A percentile compares a stretch with the other conserved stretches of the same genome.
phyloP scores from a whole-genome alignment of 495 filamentous ascomycete species.

The Xylaria longipes region DNA sequence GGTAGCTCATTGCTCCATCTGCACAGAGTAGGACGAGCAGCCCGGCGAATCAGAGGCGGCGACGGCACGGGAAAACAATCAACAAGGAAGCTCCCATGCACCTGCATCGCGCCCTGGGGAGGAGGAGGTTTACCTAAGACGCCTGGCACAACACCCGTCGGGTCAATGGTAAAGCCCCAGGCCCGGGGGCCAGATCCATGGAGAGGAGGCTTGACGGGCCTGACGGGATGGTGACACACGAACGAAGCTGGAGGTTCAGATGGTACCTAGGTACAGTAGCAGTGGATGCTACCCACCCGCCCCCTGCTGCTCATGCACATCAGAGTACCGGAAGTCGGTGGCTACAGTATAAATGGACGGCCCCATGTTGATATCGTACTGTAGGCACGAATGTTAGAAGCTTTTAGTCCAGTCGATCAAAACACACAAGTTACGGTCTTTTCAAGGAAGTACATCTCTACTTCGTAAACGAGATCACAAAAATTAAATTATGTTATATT shows the following conservation, averaged over 20 bases:
- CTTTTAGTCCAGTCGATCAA: too few relatives aligned
- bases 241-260: slow-evolving; percentile 7
- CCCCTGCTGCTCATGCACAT: neutral
- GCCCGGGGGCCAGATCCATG: slow-evolving; percentile 14
- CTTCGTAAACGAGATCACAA: too few relatives aligned
- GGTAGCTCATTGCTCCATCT: slow-evolving; percentile 28
- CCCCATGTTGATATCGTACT: neutral
- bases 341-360: neutral
- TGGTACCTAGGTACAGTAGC: slow-evolving; percentile 11
- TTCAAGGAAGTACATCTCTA: neutral
- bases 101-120: neutral
- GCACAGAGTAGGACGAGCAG: slow-evolving; percentile 37
- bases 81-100: slow-evolving; percentile 32
- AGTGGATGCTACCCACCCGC: neutral
- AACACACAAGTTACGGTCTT: neutral
- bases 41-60: slow-evolving; percentile 42
- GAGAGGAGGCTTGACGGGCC: slow-evolving; percentile 12
- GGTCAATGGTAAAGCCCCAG: slow-evolving; percentile 23
- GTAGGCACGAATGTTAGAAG: neutral
- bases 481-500: too few relatives aligned
- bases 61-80: slow-evolving; percentile 43
- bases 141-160: slow-evolving; percentile 15
- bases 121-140: slow-evolving; percentile 34
- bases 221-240: slow-evolving; percentile 21
- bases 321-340: neutral